A percentile compares a stretch with the other conserved stretches of the same genome.
phyloP scores from a whole-genome alignment of 73 alveolate genomes.

The Tetrahymena borealis region DNA sequence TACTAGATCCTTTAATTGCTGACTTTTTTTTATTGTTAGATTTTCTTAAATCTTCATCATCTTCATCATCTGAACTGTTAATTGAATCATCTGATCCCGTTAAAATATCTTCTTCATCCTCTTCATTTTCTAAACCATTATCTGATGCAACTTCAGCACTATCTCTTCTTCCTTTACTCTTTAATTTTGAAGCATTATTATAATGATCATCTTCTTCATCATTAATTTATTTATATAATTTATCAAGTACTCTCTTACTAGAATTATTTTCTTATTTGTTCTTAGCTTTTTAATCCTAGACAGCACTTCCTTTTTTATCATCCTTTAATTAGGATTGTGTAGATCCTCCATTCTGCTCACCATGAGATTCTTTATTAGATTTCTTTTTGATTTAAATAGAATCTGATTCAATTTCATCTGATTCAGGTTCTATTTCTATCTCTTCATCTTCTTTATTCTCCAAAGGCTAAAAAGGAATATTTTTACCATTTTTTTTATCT shows the following conservation, averaged over 20 bases:
- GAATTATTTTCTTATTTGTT: background rate
- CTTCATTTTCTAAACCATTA: background rate
- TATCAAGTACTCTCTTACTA: too few species aligned
- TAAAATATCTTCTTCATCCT: background rate
- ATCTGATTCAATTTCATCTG: background rate
- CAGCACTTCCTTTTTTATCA: background rate
- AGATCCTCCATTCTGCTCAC: background rate
- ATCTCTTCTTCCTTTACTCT: background rate
- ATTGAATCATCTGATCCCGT: background rate
- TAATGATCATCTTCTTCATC: too few species aligned
- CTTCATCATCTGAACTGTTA: background rate
- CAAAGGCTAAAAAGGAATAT: background rate
- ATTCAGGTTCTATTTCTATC: background rate
- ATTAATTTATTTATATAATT: too few species aligned
- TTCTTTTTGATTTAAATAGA: background rate
- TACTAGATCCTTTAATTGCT: background rate
- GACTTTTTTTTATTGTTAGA: background rate
- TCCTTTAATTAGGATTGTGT: background rate
- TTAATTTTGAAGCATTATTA: too few species aligned
- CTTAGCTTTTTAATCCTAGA: background rate
- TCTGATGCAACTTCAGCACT: background rate
- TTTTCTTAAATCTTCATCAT: background rate
- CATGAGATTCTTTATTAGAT: background rate
- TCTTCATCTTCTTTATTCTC: background rate
- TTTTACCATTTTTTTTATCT: background rate